phyloP scores from a whole-genome alignment of 371 early-diverging fungal species.

The Blakeslea trispora region DNA sequence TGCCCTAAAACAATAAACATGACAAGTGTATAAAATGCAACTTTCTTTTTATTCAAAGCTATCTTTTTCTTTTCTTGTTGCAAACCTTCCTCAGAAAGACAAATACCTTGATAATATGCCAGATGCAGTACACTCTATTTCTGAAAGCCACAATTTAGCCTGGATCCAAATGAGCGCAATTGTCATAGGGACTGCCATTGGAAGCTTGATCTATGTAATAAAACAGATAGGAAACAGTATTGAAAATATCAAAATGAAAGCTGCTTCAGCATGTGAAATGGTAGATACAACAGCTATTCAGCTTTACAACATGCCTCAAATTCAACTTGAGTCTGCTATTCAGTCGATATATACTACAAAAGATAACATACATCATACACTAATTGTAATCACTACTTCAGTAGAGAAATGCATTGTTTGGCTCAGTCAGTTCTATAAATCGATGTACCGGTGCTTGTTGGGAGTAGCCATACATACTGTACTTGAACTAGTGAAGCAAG shows the following conservation, averaged over 20 bases:
- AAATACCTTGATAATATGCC: too few species aligned
- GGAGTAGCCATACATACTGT: conserved; percentile 32
- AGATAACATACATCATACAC: conserved; percentile 24
- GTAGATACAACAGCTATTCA: conserved; percentile 17
- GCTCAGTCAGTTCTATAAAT: conserved; percentile 37
- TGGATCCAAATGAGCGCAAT: conserved; percentile 15
- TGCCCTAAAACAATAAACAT: too few species aligned
- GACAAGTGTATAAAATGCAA: too few species aligned
- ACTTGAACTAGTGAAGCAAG: conserved; percentile 21
- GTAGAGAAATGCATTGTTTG: conserved; percentile 28
- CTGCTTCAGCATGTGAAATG: conserved; percentile 11
- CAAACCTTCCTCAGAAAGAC: too few species aligned
- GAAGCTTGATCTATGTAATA: too few species aligned
- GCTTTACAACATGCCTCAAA: conserved; percentile 14
- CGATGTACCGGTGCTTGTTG: conserved; percentile 41
- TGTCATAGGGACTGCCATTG: too few species aligned
- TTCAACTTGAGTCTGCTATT: conserved; percentile 7
- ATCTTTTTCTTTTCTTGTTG: too few species aligned
- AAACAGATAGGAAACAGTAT: too few species aligned
- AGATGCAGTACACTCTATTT: conserved; percentile 1
- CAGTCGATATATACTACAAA: conserved; percentile 14
- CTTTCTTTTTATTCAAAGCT: too few species aligned
- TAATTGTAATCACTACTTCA: conserved; percentile 12
- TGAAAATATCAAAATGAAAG: too few species aligned
- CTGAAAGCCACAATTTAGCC: conserved; percentile 20